Evolutionary conservation across 2,329 filamentous ascomycete genomes (phyloP), one percentile per base, ranked within the genome.

Genomic region (Dactylellina parvicollis): DNA sequence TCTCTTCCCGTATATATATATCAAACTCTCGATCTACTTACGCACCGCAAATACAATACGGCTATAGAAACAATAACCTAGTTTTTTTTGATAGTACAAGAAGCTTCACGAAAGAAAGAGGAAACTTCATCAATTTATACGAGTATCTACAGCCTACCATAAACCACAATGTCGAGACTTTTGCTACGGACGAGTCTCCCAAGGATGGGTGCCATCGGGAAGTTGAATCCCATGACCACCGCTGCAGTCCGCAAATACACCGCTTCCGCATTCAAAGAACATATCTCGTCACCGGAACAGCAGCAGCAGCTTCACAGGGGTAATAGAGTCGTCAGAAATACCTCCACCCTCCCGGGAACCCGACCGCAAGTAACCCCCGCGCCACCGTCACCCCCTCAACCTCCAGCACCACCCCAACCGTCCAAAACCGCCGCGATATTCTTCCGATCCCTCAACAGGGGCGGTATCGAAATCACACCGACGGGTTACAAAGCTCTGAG

Each of bases 381-480:
- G 3, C 52, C 36, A 49, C 42, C 30, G 14, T 16, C 32, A 28
- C 26, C 61, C 7, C 24, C 50, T 30, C n/a, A 12, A 20, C 18
- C 42, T 24, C 9, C n/a, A n/a, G n/a, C 49, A 47, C 36, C 32
- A 22, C 22, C 9, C 28, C 42, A 34, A 14, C 44, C 20, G 7
- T n/a, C 24, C 10, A 50, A 44, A 18, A 60, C 69, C n/a, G 46
- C 52, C 4, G 34, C 14, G 9, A 30, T 50, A 20, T 26, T 73
- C 30, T 28, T 73, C 14, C 9, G 34, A 14, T 66, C 60, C 7
- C 32, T 73, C 8, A 28, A 18, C 7, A 36, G 38, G 18, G 50
- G 44, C 20, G 54, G 60, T 20, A 66, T 73, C 28, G 52, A 60
- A n/a, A n/a, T 66, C 28, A 66, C 69, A 9, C 60, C 52, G 3